Evolutionary conservation across 2,329 filamentous ascomycete genomes (phyloP), one percentile per base, ranked within the genome.

Genomic region (Magnaporthales sp.): DNA sequence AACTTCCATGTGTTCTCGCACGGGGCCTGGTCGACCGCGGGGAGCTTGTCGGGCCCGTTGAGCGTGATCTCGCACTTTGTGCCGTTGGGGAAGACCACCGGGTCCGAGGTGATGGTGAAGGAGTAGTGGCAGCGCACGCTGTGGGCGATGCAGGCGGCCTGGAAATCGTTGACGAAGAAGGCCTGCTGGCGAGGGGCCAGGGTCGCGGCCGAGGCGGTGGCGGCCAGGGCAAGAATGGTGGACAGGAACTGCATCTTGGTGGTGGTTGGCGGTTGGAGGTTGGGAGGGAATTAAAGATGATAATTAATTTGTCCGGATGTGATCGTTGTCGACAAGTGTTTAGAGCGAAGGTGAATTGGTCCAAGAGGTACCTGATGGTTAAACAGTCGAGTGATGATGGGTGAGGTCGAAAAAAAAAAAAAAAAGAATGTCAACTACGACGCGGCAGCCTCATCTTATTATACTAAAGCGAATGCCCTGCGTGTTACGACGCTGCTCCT

Each of bases 41-140:
- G 60, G 27, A 62, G 60, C 19, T n/a, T 10, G 60, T 62, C 60
- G 27, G 60, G 60, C 15, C 60, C 60, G 60, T 62, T 62, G 60
- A 62, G 60, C 11, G 15, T 32, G 60, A 22, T 31, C 27, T 62
- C 8, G 27, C 60, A 62, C 10, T 22, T 19, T 1, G 60, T 30
- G 56, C 56, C 56, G 13, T 29, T 9, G 56, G 56, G 54, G 54
- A 58, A 62, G 3, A 22, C 15, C 13, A 8, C 5, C 4, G 27
- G 29, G 27, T 62, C 27, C 27, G 27, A 30, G 3, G 29, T 22
- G 60, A 62, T 10, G 27, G 5, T 13, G 60, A 62, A 62, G 26
- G 27, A 31, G 60, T 62, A 62, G 7, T 4, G 9, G 60, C 60
- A 62, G 7, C 9, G 27, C 27, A 62, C 60, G 60, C 60, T 62